These are phyloP conservation scores for Ceratobasidium sp. DNA, from an alignment of 1,284 basidiomycete species.

Conservation along the genomic window DNA sequence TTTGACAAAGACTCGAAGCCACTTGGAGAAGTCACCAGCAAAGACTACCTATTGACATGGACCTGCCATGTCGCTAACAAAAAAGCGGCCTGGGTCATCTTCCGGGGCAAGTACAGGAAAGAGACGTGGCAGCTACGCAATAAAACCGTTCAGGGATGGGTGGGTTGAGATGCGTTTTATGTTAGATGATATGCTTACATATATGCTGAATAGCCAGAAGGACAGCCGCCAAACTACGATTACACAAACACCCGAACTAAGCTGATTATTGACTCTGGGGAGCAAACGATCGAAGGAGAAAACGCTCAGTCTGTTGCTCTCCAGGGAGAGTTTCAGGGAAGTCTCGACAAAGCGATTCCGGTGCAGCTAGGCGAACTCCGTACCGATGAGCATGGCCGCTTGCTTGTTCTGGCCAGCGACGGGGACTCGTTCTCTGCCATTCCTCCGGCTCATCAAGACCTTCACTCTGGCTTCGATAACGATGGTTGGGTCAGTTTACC, in stretches of 20 bases:
- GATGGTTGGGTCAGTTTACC: slow-evolving; percentile 43
- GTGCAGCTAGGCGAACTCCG: slow-evolving; percentile 44
- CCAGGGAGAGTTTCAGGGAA: slow-evolving; percentile 40
- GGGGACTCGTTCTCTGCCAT: slow-evolving; percentile 43
- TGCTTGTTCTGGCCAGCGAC: slow-evolving; percentile 44
- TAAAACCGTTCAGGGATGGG: slow-evolving; percentile 19
- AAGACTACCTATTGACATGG: slow-evolving; percentile 42
- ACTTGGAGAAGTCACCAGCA: slow-evolving; percentile 43
- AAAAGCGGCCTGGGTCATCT: slow-evolving; percentile 43
- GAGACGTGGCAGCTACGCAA: slow-evolving; percentile 24
- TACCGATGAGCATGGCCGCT: slow-evolving; percentile 43
- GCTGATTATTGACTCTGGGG: slow-evolving; percentile 41
- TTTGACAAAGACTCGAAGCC: slow-evolving; percentile 40
- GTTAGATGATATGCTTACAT: neutral
- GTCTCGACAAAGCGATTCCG: slow-evolving; percentile 2
- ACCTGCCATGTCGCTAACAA: slow-evolving; percentile 45
- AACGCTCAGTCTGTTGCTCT: neutral
- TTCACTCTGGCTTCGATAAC: slow-evolving; percentile 44
- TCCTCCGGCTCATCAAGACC: slow-evolving; percentile 38
- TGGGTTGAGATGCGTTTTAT: neutral
- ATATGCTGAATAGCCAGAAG: neutral
- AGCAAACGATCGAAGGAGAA: slow-evolving; percentile 2
- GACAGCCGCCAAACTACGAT: neutral
- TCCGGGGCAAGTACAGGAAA: slow-evolving; percentile 21
- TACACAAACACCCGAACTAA: slow-evolving; percentile 37